phyloP scores from a whole-genome alignment of 1,139 yeast species.

The Candida sanyaensis region DNA sequence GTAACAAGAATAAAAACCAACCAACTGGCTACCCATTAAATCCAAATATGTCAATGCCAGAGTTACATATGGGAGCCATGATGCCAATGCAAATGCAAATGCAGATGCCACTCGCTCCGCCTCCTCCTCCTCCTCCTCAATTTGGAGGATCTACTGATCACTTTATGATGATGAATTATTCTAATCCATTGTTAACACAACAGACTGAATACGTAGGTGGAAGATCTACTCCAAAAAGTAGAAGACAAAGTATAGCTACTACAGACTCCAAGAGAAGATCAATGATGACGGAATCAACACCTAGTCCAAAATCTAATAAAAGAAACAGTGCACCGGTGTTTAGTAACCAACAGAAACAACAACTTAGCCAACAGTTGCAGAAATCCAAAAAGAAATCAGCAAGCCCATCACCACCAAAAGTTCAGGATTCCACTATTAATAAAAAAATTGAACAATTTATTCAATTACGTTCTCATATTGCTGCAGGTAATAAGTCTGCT shows the following conservation, averaged over 20 bases:
- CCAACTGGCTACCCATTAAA: conserved; percentile 4
- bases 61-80: conserved; percentile 2
- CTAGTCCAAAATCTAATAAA: conserved; percentile 1
- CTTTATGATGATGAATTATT: conserved; percentile 10
- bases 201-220: conserved; percentile 20
- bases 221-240: conserved; percentile 8
- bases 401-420: conserved; percentile 11
- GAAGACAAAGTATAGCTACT: conserved; percentile 24
- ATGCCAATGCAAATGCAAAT: conserved; percentile 3
- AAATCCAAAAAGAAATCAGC: neutral
- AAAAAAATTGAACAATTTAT: conserved; percentile 39
- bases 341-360: conserved; percentile 7
- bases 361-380: conserved; percentile 6
- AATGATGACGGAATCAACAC: conserved; percentile 15
- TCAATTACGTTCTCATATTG: conserved; percentile 37
- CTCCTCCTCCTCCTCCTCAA: conserved; percentile 1
- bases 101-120: conserved; percentile 1
- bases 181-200: conserved; percentile 23
- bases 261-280: conserved; percentile 22
- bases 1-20: conserved; percentile 6
- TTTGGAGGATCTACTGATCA: conserved; percentile 1
- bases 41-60: conserved; percentile 13
- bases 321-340: conserved; percentile 3
- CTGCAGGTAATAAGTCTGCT: conserved; percentile 45
- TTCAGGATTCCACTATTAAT: conserved; percentile 26